Conservation (phyloP, 2,329 filamentous ascomycete species). For the Fusarium sp. region DNA sequence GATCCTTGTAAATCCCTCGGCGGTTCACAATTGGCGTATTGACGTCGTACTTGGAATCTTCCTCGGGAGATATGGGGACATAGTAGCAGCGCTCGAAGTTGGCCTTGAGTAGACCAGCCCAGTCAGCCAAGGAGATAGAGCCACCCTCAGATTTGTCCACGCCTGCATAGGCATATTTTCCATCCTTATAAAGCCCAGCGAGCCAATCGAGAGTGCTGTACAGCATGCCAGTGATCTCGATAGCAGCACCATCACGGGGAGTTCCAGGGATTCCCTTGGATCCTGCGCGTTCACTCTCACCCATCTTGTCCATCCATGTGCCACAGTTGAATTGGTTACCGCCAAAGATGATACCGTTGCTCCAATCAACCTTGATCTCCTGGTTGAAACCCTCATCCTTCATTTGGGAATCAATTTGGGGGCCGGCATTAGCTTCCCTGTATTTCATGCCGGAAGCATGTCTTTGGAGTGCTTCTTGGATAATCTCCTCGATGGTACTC, state of each 20-base stretch:
- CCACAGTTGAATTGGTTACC: conserved; percentile 95
- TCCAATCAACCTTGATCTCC: conserved; percentile 92
- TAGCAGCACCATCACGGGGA: conserved; percentile 92
- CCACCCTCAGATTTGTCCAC: conserved; percentile 71
- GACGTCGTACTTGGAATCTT: conserved; percentile 82
- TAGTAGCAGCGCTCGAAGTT: conserved; percentile 96
- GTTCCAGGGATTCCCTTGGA: conserved; percentile 95
- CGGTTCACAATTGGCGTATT: conserved; percentile 84
- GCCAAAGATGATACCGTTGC: conserved; percentile 84
- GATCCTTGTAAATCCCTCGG: conserved; percentile 96
- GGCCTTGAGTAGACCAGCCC: conserved; percentile 80
- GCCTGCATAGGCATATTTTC: conserved; percentile 75
- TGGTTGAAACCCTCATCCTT: conserved; percentile 90
- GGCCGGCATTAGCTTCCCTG: conserved; percentile 92
- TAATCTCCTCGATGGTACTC: conserved; percentile 85
- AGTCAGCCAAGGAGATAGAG: conserved; percentile 74
- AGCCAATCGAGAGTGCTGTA: conserved; percentile 92
- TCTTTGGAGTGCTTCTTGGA: conserved; percentile 91
- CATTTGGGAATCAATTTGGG: conserved; percentile 91
- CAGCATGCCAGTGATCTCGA: conserved; percentile 92
- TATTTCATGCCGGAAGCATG: conserved; percentile 92
- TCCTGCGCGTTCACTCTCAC: conserved; percentile 89
- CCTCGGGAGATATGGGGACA: conserved; percentile 72
- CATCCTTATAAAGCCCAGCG: conserved; percentile 68
- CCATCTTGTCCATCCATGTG: conserved; percentile 99